Percentiles rank a stretch among this genome's conserved stretches.
phyloP scores from a whole-genome alignment of 2,329 filamentous ascomycete species.

The Aspergillus pseudoglaucus region DNA sequence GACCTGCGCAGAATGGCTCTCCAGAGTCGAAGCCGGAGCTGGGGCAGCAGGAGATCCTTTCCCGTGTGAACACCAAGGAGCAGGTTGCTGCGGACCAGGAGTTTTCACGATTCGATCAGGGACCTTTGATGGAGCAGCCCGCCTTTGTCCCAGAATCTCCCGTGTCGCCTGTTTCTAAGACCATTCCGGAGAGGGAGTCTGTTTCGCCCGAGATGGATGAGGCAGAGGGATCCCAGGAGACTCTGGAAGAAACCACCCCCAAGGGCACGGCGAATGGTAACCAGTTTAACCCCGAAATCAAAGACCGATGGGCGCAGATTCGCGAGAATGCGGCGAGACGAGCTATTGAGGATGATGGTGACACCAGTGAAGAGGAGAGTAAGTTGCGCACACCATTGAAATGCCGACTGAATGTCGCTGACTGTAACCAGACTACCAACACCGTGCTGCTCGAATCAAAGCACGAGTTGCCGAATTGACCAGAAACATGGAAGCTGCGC shows the following conservation, averaged over 20 bases:
- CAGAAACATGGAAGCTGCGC: slow-evolving; percentile 63
- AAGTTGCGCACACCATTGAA: slow-evolving; percentile 38
- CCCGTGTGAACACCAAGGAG: slow-evolving; percentile 52
- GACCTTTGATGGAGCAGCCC: slow-evolving; percentile 77
- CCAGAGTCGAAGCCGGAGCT: slow-evolving; percentile 40
- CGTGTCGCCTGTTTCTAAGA: slow-evolving; percentile 14
- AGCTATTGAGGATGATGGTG: slow-evolving; percentile 69
- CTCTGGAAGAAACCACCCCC: too few species aligned
- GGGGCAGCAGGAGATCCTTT: slow-evolving; percentile 46
- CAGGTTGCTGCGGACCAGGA: slow-evolving; percentile 40
- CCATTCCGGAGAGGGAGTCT: slow-evolving; percentile 9
- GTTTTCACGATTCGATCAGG: slow-evolving; percentile 74
- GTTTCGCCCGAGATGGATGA: slow-evolving; percentile 1
- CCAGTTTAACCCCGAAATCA: slow-evolving; percentile 19
- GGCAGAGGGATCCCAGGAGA: neutral
- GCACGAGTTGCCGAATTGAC: slow-evolving; percentile 93
- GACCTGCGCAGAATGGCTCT: slow-evolving; percentile 14
- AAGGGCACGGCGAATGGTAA: too few species aligned
- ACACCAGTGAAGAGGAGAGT: slow-evolving; percentile 95
- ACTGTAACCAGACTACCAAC: slow-evolving; percentile 69
- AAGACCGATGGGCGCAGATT: slow-evolving; percentile 93
- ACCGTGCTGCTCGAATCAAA: slow-evolving; percentile 94
- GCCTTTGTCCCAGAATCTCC: slow-evolving; percentile 63
- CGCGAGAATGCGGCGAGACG: slow-evolving; percentile 87
- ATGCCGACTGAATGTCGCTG: slow-evolving; percentile 17